Base-by-base conservation (phyloP, 495 filamentous ascomycete species). In the Lasiosphaeria miniovina region DNA sequence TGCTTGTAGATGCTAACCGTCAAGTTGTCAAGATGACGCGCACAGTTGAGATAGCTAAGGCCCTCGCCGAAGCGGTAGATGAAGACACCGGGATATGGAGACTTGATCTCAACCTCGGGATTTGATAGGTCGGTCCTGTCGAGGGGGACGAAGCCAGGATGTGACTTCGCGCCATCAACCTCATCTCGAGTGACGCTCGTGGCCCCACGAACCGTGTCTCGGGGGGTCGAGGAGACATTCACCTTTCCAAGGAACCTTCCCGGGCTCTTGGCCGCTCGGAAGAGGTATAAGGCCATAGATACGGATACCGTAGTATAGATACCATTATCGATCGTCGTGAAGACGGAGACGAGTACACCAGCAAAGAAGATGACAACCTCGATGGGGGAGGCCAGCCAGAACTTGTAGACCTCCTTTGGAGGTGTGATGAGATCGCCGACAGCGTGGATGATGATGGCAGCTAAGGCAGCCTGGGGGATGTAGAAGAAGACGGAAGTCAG, bases 401-500 rank as follows among this genome's bases (percentile, higher is more conserved):
- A 82, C 52, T 78, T 75, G 49, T 77, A 80, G 8, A 83, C 70
- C 0, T 77, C 70, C 7, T 68, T 60, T 2, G 78, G 80, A 6
- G 77, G 77, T 1, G 76, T 76, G 59, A 83, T 77, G 36, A 82
- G 72, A 57, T 83, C 79, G 11, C 74, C 65, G 6, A 82, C 79
- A 17, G 80, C 80, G 52, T 83, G 80, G 61, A 83, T 82, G 62
- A 83, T 83, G 54, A 83, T 66, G 36, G 68, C 80, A 1, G 79
- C 69, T 0, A 83, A 66, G 5, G 61, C 69, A 1, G 75, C 70
- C 53, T 68, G 71, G 4, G 80, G 80, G 45, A 82, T 82, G 59
- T 74, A 83, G 67, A 76, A 77, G 62, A 83, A 82, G 10, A 80
- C 76, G 17, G 75, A 73, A 0, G 80, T 82, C 34, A 82, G 71